Percentiles rank a stretch among this genome's conserved stretches.
Evolutionary conservation across 2,329 filamentous ascomycete species (phyloP).

Genomic region (Diaporthe australafricana): DNA sequence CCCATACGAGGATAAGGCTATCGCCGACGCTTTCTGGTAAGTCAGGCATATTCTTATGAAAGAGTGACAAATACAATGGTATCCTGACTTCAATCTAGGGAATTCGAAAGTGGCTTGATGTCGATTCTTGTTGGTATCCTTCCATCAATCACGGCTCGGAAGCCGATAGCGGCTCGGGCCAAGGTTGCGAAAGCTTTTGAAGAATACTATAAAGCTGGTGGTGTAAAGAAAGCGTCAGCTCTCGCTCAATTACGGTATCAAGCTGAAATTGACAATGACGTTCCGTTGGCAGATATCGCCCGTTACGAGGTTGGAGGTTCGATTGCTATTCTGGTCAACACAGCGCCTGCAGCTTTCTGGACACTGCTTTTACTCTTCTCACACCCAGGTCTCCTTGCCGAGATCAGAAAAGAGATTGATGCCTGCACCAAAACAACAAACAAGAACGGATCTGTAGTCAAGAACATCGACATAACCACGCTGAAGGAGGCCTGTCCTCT

Average conservation of each 20-base stretch:
- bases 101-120: conserved; percentile 42
- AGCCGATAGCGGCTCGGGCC: conserved; percentile 47
- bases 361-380: conserved; percentile 49
- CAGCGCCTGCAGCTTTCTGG: conserved; percentile 54
- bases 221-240: conserved; percentile 51
- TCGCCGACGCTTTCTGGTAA: conserved; percentile 49
- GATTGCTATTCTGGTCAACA: conserved; percentile 55
- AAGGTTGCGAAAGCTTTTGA: conserved; percentile 50
- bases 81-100: background rate
- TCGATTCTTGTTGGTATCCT: conserved; percentile 42
- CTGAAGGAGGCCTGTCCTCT: conserved; percentile 52
- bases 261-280: conserved; percentile 43
- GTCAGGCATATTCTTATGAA: no score
- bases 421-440: conserved; percentile 8
- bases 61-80: no score
- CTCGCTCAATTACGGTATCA: conserved; percentile 52
- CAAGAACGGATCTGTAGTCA: conserved; percentile 33
- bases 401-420: conserved; percentile 22
- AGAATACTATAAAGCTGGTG: conserved; percentile 52
- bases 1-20: conserved; percentile 49
- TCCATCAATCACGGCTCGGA: conserved; percentile 46
- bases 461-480: conserved; percentile 44
- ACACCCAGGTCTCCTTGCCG: background rate
- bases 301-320: conserved; percentile 54
- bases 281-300: conserved; percentile 51